phyloP scores from a whole-genome alignment of 2,329 filamentous ascomycete genomes.

The Trichoderma lentiforme region DNA sequence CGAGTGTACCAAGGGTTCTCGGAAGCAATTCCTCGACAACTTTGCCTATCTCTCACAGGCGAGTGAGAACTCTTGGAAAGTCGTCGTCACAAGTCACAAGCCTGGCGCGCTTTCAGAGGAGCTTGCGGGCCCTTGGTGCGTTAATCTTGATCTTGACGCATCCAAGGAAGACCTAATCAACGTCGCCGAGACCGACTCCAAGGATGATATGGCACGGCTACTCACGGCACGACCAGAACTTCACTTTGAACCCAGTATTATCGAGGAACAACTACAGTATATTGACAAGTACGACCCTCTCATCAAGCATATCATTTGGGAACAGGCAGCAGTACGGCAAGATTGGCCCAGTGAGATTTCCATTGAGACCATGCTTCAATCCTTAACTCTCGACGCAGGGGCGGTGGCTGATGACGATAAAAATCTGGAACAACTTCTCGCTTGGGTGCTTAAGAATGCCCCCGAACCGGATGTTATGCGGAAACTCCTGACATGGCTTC shows the following conservation, averaged over 20 bases:
- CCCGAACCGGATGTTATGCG: constrained; percentile 11
- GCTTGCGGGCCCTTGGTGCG: constrained; percentile 10
- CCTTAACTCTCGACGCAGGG: background rate
- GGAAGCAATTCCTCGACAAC: constrained; percentile 18
- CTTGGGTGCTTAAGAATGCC: constrained; percentile 14
- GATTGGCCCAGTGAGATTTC: constrained; percentile 16
- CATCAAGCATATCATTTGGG: constrained; percentile 8
- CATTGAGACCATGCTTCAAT: constrained; percentile 1
- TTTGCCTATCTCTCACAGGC: constrained; percentile 13
- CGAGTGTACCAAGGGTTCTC: constrained; percentile 20
- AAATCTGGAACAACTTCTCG: constrained; percentile 6
- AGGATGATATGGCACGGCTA: constrained; percentile 5
- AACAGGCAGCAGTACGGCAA: constrained; percentile 8
- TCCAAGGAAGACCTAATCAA: background rate
- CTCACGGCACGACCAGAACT: constrained; percentile 19
- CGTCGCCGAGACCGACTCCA: background rate
- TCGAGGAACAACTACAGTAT: constrained; percentile 24
- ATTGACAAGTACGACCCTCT: constrained; percentile 18
- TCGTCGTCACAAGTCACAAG: constrained; percentile 18
- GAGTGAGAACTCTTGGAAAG: constrained; percentile 17
- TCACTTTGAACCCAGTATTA: background rate
- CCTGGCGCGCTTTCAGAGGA: constrained; percentile 15
- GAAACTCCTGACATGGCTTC: constrained; percentile 16
- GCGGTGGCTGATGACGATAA: background rate
- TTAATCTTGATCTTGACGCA: constrained; percentile 10